A percentile compares a stretch with the other conserved stretches of the same genome.
phyloP scores from a whole-genome alignment of 176 grass and related monocot species.

The Zoysia japonica region DNA sequence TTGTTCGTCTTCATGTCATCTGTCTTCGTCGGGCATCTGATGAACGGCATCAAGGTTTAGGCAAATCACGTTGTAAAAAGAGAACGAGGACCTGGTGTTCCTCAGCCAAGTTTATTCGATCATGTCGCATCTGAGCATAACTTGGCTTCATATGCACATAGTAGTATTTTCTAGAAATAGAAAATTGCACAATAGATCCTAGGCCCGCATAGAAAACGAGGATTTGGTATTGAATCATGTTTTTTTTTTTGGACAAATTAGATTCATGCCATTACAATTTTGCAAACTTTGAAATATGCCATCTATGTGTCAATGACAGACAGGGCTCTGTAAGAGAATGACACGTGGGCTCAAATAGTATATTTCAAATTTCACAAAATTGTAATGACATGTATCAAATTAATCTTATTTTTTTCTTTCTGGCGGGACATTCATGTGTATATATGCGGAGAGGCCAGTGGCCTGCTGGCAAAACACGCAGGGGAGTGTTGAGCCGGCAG shows the following conservation, averaged over 20 bases:
- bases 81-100: background rate
- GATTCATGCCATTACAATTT: too few species aligned
- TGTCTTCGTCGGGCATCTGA: slow-evolving; percentile 60
- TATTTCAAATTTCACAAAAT: too few species aligned
- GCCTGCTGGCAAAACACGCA: too few species aligned
- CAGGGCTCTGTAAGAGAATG: too few species aligned
- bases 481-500: too few species aligned
- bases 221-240: slow-evolving; percentile 8
- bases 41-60: slow-evolving; percentile 56
- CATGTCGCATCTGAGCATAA: background rate
- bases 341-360: too few species aligned
- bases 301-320: too few species aligned
- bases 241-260: too few species aligned
- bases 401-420: background rate
- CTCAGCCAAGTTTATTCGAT: background rate
- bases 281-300: too few species aligned
- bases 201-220: background rate
- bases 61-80: background rate
- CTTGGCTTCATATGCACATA: background rate
- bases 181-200: background rate
- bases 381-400: too few species aligned
- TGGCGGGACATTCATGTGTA: background rate
- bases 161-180: background rate
- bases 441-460: background rate
- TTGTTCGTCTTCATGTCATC: slow-evolving; percentile 65